These are phyloP conservation scores for Fonsecaea nubica DNA, from an alignment of 2,329 filamentous ascomycete species.

Conservation along the genomic window DNA sequence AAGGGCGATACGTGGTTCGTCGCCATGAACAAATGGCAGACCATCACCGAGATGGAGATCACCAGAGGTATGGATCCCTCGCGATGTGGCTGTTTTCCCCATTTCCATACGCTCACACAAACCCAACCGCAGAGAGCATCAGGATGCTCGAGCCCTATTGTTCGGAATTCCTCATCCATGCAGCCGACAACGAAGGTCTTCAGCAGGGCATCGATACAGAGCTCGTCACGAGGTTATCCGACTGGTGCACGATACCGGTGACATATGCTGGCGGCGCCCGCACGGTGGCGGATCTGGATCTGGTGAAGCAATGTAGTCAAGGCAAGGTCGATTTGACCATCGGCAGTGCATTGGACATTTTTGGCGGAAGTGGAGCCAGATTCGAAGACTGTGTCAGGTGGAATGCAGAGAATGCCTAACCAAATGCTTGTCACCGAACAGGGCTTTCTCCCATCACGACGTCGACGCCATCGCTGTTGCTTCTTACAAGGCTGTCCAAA, in stretches of 20 bases:
- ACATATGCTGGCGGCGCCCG: constrained; percentile 96
- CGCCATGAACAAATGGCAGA: constrained; percentile 99
- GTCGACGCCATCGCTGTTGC: background rate
- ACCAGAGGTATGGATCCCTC: constrained; percentile 69
- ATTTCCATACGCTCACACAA: background rate
- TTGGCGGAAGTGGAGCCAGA: constrained; percentile 84
- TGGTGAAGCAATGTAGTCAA: constrained; percentile 76
- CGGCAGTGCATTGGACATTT: constrained; percentile 93
- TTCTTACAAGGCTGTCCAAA: background rate
- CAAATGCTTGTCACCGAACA: background rate
- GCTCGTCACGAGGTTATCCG: constrained; percentile 75
- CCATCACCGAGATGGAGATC: constrained; percentile 93
- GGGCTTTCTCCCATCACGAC: constrained; percentile 1
- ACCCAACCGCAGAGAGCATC: constrained; percentile 70
- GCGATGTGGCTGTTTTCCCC: background rate
- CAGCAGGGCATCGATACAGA: constrained; percentile 89
- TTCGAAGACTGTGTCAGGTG: constrained; percentile 89
- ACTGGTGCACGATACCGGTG: constrained; percentile 90
- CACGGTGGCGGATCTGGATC: constrained; percentile 78
- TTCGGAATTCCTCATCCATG: constrained; percentile 95
- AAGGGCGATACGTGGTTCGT: constrained; percentile 84
- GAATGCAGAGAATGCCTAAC: constrained; percentile 64
- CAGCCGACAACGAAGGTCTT: constrained; percentile 93
- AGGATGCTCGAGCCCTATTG: constrained; percentile 84
- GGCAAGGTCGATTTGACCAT: constrained; percentile 93